These are phyloP conservation scores for Pisolithus tinctorius DNA, from an alignment of 768 basidiomycete genomes.

Conservation along the genomic window DNA sequence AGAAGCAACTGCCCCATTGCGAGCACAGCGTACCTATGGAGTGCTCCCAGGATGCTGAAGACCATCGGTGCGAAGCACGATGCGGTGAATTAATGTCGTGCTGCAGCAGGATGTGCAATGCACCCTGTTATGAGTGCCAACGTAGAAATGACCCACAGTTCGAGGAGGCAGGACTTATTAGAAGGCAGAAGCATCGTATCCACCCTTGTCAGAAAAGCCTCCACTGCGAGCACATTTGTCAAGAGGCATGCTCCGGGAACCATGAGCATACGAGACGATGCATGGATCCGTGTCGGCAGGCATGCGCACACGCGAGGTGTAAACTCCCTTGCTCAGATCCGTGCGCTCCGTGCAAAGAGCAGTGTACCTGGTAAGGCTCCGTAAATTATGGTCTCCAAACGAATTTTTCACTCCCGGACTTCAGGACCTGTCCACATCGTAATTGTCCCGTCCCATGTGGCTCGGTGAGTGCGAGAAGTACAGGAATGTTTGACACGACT, in stretches of 20 bases:
- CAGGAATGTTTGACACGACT: not conserved
- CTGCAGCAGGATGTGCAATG: slow-evolving; percentile 45
- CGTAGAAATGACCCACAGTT: slow-evolving; percentile 1
- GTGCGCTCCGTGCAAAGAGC: slow-evolving; percentile 57
- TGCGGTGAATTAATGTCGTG: slow-evolving; percentile 46
- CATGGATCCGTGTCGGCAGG: slow-evolving; percentile 42
- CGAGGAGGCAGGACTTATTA: slow-evolving; percentile 2
- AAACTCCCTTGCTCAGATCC: slow-evolving; percentile 39
- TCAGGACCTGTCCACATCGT: slow-evolving; percentile 48
- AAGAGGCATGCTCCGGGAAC: slow-evolving; percentile 38
- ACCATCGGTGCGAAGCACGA: slow-evolving; percentile 30
- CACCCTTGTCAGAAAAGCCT: slow-evolving; percentile 48
- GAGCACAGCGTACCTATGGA: slow-evolving; percentile 44
- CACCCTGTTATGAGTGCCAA: slow-evolving; percentile 47
- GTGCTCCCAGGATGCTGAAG: slow-evolving; percentile 41
- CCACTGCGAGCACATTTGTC: slow-evolving; percentile 53
- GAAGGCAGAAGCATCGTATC: slow-evolving; percentile 29
- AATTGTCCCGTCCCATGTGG: slow-evolving; percentile 60
- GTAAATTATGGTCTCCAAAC: not conserved
- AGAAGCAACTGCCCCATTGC: slow-evolving; percentile 42
- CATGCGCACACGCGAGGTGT: slow-evolving; percentile 49
- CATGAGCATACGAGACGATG: slow-evolving; percentile 47
- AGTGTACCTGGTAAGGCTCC: slow-evolving; percentile 45
- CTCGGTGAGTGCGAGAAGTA: slow-evolving; percentile 39
- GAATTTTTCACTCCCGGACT: not conserved